phyloP scores from a whole-genome alignment of 164 flowering plant species.

The Echeveria elegans region DNA sequence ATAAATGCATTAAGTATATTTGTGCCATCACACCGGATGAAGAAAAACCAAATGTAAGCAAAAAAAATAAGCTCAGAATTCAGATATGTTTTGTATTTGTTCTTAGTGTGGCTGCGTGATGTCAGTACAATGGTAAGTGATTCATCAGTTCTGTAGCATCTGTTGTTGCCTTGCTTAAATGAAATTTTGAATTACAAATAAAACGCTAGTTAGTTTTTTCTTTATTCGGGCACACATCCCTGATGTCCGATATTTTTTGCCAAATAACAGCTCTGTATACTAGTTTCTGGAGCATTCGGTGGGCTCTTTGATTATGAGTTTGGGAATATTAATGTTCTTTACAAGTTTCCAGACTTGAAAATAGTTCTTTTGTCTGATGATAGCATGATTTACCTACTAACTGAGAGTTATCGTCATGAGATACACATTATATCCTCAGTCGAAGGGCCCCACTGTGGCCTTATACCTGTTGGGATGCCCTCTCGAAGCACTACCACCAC shows the following conservation, averaged over 20 bases:
- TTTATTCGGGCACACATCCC: neutral
- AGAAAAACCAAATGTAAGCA: conserved; percentile 54
- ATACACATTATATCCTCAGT: conserved; percentile 58
- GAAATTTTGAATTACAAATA: neutral
- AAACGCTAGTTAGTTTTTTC: neutral
- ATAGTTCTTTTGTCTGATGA: conserved; percentile 82
- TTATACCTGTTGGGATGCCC: conserved; percentile 67
- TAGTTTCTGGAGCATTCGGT: conserved; percentile 94
- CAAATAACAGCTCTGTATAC: conserved; percentile 53
- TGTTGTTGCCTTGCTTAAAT: neutral
- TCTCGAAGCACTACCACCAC: conserved; percentile 68
- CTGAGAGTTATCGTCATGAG: conserved; percentile 59
- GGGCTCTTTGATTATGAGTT: conserved; percentile 93
- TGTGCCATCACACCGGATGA: conserved; percentile 24
- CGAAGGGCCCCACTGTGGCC: conserved; percentile 95
- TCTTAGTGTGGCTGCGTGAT: neutral
- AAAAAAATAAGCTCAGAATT: neutral
- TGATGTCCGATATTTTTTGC: neutral
- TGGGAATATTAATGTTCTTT: conserved; percentile 79
- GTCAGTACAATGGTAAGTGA: neutral
- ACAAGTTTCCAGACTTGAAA: conserved; percentile 40
- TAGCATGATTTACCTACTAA: conserved; percentile 81
- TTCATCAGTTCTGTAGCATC: neutral
- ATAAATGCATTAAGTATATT: conserved; percentile 61
- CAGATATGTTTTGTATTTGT: neutral